Percentiles rank a stretch among this genome's conserved stretches.
Conservation (phyloP, 768 basidiomycete species). For the Lactarius sp. region DNA sequence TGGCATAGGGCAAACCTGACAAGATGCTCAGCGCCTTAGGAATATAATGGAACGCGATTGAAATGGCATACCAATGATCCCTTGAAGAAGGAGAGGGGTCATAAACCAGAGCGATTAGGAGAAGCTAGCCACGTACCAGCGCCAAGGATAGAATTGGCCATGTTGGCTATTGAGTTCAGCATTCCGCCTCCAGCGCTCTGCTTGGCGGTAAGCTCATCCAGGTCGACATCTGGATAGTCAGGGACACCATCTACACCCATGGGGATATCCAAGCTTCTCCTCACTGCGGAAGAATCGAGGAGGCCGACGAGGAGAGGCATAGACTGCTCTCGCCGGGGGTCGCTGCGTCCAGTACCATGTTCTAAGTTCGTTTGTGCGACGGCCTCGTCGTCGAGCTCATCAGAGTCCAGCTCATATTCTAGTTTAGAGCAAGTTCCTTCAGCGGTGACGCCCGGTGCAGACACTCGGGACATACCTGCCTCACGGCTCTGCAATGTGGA, state of each 20-base stretch:
- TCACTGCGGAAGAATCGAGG: slow-evolving; percentile 55
- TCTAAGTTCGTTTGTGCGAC: slow-evolving; percentile 33
- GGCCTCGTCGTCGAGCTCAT: slow-evolving; percentile 62
- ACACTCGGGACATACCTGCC: slow-evolving; percentile 53
- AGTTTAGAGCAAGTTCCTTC: slow-evolving; percentile 19
- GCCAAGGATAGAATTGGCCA: slow-evolving; percentile 95
- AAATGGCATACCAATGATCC: slow-evolving; percentile 60
- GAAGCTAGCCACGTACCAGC: slow-evolving; percentile 55
- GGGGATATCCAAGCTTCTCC: slow-evolving; percentile 53
- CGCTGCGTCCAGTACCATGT: slow-evolving; percentile 29
- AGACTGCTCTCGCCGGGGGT: slow-evolving; percentile 46
- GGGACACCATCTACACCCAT: slow-evolving; percentile 33
- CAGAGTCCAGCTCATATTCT: slow-evolving; percentile 84
- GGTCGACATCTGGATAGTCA: slow-evolving; percentile 45
- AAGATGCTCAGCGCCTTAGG: background rate
- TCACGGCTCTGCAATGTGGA: slow-evolving; percentile 77
- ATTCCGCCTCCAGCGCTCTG: slow-evolving; percentile 65
- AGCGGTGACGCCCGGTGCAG: slow-evolving; percentile 4
- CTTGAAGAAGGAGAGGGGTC: slow-evolving; percentile 33
- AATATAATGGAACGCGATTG: background rate
- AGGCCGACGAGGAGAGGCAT: slow-evolving; percentile 81
- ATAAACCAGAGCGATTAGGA: slow-evolving; percentile 5
- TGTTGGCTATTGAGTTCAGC: slow-evolving; percentile 80
- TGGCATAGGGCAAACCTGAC: slow-evolving; percentile 86
- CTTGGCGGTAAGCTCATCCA: slow-evolving; percentile 70